A percentile compares a stretch with the other conserved stretches of the same genome.
These are phyloP conservation scores for Salix exigua DNA, from an alignment of 345 rosid genomes.

Conservation along the genomic window DNA sequence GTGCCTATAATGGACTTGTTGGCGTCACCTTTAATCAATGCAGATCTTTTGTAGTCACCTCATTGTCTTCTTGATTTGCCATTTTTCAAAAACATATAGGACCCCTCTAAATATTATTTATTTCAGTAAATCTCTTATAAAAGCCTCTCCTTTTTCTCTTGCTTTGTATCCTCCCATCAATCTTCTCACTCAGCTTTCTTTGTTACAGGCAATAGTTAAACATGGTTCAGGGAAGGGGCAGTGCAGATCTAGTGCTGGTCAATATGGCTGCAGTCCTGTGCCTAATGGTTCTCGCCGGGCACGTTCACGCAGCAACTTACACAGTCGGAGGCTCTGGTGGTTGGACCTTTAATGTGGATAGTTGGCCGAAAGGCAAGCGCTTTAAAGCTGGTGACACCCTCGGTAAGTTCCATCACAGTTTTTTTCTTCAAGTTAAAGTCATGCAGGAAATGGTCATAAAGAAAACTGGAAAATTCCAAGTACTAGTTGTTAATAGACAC, in stretches of 20 bases:
- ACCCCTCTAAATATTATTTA: too few species aligned
- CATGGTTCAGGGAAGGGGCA: slow-evolving; percentile 47
- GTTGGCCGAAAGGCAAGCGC: slow-evolving; percentile 47
- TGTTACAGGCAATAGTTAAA: neutral
- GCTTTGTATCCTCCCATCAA: neutral
- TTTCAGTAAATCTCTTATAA: neutral
- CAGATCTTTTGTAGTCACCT: too few species aligned
- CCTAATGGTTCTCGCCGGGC: slow-evolving; percentile 14
- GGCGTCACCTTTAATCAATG: too few species aligned
- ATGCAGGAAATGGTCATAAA: too few species aligned
- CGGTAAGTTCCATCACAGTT: slow-evolving; percentile 17
- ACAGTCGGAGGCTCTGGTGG: slow-evolving; percentile 44
- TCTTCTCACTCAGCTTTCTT: neutral
- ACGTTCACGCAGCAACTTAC: slow-evolving; percentile 30
- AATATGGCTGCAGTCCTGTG: slow-evolving; percentile 6
- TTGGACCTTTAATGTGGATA: slow-evolving; percentile 38
- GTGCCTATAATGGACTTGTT: too few species aligned
- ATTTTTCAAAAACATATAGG: too few species aligned
- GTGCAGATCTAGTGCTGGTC: slow-evolving; percentile 24
- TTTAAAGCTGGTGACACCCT: slow-evolving; percentile 52
- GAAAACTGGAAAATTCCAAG: too few species aligned
- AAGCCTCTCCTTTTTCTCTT: neutral
- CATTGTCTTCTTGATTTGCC: too few species aligned
- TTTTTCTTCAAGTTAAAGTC: too few species aligned
- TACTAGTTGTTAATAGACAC: too few species aligned